phyloP scores from a whole-genome alignment of 1,139 yeast species.

The Magnusiomyces starmeri region DNA sequence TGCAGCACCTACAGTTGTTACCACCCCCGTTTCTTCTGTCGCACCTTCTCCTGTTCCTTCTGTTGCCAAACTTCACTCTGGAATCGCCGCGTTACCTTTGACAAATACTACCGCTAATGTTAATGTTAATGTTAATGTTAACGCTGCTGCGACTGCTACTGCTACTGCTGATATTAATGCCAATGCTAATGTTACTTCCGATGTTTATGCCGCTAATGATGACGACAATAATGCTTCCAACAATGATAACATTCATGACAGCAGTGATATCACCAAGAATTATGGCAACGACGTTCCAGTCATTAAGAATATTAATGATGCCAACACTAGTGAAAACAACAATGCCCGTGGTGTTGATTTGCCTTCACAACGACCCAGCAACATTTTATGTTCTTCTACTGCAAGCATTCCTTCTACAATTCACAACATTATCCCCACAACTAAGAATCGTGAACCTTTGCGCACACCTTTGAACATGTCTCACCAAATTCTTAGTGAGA shows the following conservation, averaged over 20 bases:
- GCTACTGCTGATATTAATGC: constrained; percentile 2
- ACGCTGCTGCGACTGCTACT: constrained; percentile 4
- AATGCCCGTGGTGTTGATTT: too few species aligned
- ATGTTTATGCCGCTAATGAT: too few species aligned
- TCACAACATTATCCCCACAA: constrained; percentile 23
- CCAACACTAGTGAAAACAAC: too few species aligned
- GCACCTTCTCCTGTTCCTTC: not conserved
- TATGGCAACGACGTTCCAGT: too few species aligned
- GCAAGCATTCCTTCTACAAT: constrained; percentile 6
- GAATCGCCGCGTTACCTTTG: too few species aligned
- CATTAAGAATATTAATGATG: too few species aligned
- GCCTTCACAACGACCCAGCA: not conserved
- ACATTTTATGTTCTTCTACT: not conserved
- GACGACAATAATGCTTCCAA: too few species aligned
- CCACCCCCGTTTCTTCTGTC: constrained; percentile 20
- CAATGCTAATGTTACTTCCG: not conserved
- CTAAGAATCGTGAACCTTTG: constrained; percentile 38
- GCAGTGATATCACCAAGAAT: too few species aligned
- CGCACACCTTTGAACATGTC: constrained; percentile 34
- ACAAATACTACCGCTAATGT: not conserved
- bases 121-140: too few species aligned
- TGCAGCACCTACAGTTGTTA: constrained; percentile 24
- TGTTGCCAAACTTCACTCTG: not conserved
- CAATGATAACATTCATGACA: too few species aligned
- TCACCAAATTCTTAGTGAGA: constrained; percentile 11